Evolutionary conservation across 108 stramenopile genomes (phyloP).

Genomic region (Nitzschia inconspicua): DNA sequence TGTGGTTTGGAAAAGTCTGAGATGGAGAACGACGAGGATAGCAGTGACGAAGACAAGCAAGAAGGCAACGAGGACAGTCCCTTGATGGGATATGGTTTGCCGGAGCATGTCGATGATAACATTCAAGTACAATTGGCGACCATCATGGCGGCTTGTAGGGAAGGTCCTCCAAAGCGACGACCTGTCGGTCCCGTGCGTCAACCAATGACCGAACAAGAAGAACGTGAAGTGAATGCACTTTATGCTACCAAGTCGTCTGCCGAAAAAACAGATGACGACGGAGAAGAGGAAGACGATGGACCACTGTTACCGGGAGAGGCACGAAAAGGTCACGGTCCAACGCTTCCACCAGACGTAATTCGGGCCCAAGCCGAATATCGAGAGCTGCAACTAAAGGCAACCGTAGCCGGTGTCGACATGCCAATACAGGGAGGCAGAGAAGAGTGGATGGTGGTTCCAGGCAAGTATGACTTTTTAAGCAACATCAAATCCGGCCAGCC

Average conservation of each 20-base stretch:
- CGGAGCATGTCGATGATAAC: conserved; percentile 40
- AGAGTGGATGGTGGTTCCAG: conserved; percentile 89
- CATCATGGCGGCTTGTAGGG: conserved; percentile 35
- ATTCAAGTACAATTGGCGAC: conserved; percentile 16
- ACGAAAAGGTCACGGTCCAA: conserved; percentile 23
- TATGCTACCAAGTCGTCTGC: neutral
- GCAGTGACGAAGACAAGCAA: conserved; percentile 29
- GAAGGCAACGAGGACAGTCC: conserved; percentile 14
- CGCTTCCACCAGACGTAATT: conserved; percentile 24
- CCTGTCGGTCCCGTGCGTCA: conserved; percentile 15
- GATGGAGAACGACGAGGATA: conserved; percentile 65
- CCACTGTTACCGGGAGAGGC: conserved; percentile 51
- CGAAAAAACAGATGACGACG: conserved; percentile 15
- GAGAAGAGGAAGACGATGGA: conserved; percentile 76
- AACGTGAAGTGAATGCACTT: neutral
- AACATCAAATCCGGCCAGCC: conserved; percentile 54
- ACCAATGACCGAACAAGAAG: conserved; percentile 8
- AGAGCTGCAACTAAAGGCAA: conserved; percentile 25
- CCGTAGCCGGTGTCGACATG: conserved; percentile 15
- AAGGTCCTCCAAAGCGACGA: conserved; percentile 36
- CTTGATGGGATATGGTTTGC: conserved; percentile 62
- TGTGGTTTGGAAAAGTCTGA: conserved; percentile 66
- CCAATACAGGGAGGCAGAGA: conserved; percentile 44
- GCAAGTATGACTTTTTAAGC: conserved; percentile 79
- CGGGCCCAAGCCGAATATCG: conserved; percentile 29